A percentile compares a stretch with the other conserved stretches of the same genome.
Evolutionary conservation across 495 filamentous ascomycete genomes (phyloP).

Genomic region (Barbatosphaeria neglecta): DNA sequence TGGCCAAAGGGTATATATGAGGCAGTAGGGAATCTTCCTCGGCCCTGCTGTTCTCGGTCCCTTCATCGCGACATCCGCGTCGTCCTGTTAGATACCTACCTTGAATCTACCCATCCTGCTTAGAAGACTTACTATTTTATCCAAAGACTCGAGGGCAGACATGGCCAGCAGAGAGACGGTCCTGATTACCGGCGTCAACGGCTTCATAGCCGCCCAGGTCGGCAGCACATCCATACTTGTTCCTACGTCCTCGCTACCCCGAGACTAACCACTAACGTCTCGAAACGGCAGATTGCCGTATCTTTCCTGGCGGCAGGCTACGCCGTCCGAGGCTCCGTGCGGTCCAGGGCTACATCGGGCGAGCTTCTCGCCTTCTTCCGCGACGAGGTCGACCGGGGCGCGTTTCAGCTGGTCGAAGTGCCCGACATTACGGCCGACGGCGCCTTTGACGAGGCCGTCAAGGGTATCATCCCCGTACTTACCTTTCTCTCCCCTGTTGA

Average conservation of each 20-base stretch:
- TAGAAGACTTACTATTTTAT: no score
- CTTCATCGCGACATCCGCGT: no score
- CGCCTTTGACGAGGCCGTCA: constrained; percentile 28
- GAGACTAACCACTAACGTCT: neutral
- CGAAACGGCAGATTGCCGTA: constrained; percentile 33
- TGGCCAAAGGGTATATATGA: no score
- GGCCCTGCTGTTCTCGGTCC: no score
- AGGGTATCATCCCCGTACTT: constrained; percentile 12
- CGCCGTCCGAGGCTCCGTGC: constrained; percentile 37
- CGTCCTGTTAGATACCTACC: no score
- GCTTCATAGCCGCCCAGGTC: constrained; percentile 35
- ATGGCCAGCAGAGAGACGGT: constrained; percentile 7
- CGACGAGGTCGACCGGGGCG: constrained; percentile 18
- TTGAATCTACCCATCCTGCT: no score
- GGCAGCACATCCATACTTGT: neutral
- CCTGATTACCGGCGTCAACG: constrained; percentile 45
- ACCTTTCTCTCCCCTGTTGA: no score
- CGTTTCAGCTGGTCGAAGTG: constrained; percentile 26
- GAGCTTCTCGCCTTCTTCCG: constrained; percentile 36
- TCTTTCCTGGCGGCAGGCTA: constrained; percentile 36
- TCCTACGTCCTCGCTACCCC: neutral
- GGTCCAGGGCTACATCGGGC: constrained; percentile 42
- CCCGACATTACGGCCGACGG: constrained; percentile 24
- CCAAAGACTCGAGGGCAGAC: no score
- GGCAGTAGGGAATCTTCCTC: no score